These are phyloP conservation scores for Collybia mongolica DNA, from an alignment of 768 basidiomycete genomes.

Conservation along the genomic window DNA sequence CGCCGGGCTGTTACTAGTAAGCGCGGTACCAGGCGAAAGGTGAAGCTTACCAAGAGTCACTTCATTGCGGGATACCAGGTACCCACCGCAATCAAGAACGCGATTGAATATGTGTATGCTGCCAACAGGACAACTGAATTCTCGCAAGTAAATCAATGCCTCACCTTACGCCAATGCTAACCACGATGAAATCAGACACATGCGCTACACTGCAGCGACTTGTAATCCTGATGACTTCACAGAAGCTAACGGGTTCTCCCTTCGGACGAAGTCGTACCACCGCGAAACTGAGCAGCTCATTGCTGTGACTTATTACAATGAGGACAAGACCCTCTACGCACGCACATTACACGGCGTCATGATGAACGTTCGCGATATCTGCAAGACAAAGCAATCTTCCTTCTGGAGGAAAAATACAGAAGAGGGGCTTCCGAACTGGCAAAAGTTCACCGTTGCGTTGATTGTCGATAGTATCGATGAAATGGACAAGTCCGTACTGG, in stretches of 20 bases:
- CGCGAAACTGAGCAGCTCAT: slow-evolving; percentile 92
- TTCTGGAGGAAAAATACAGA: slow-evolving; percentile 85
- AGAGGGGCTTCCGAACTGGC: slow-evolving; percentile 86
- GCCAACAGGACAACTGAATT: slow-evolving; percentile 82
- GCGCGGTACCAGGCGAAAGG: slow-evolving; percentile 83
- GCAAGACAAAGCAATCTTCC: slow-evolving; percentile 91
- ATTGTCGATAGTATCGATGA: slow-evolving; percentile 90
- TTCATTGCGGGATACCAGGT: slow-evolving; percentile 90
- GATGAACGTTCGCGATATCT: slow-evolving; percentile 96
- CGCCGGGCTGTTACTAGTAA: slow-evolving; percentile 91
- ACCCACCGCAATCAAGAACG: slow-evolving; percentile 79
- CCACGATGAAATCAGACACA: slow-evolving; percentile 51
- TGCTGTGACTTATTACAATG: slow-evolving; percentile 91
- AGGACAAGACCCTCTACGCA: slow-evolving; percentile 86
- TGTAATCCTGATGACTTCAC: slow-evolving; percentile 89
- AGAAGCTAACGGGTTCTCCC: slow-evolving; percentile 76
- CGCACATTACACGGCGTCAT: slow-evolving; percentile 94
- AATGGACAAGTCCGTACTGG: slow-evolving; percentile 94
- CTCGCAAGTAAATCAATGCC: slow-evolving; percentile 53
- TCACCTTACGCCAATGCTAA: not conserved
- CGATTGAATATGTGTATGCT: slow-evolving; percentile 76
- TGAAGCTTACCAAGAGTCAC: slow-evolving; percentile 90
- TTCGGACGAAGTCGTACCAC: slow-evolving; percentile 84
- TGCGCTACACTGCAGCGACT: slow-evolving; percentile 92
- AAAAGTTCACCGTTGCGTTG: slow-evolving; percentile 85